These are phyloP conservation scores for Lachancea cidri DNA, from an alignment of 805 yeast genomes.

Conservation along the genomic window DNA sequence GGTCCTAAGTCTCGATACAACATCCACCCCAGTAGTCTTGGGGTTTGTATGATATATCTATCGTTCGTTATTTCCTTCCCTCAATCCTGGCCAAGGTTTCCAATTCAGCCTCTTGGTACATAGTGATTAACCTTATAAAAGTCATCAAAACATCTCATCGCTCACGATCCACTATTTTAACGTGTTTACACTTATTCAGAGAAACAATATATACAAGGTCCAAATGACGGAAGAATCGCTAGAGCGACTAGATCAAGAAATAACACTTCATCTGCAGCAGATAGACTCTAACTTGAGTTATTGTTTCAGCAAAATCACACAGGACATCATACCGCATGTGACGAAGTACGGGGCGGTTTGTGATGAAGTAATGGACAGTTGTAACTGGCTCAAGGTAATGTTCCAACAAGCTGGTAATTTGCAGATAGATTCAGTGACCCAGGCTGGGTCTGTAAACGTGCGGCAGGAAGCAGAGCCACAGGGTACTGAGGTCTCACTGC, in stretches of 20 bases:
- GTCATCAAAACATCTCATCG: background rate
- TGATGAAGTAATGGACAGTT: constrained; percentile 57
- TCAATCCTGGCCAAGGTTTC: too few relatives aligned
- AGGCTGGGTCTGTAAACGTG: constrained; percentile 23
- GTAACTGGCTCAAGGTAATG: constrained; percentile 71
- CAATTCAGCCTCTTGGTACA: too few relatives aligned
- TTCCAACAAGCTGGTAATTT: constrained; percentile 65
- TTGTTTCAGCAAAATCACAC: constrained; percentile 63
- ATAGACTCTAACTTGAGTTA: constrained; percentile 69
- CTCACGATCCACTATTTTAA: background rate
- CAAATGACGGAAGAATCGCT: constrained; percentile 35
- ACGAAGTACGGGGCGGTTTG: constrained; percentile 55
- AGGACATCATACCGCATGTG: constrained; percentile 62
- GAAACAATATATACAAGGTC: background rate
- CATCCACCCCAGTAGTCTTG: too few relatives aligned
- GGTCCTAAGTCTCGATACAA: too few relatives aligned
- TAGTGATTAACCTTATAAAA: too few relatives aligned
- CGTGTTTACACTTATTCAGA: background rate
- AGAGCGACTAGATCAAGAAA: constrained; percentile 73
- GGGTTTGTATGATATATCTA: too few relatives aligned
- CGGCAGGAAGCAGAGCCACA: constrained; percentile 5
- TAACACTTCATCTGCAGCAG: constrained; percentile 69
- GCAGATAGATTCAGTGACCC: constrained; percentile 43
- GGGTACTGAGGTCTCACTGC: constrained; percentile 4
- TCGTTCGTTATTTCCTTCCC: too few relatives aligned